phyloP scores from a whole-genome alignment of 805 yeast species.

The Metschnikowia arizonensis region DNA sequence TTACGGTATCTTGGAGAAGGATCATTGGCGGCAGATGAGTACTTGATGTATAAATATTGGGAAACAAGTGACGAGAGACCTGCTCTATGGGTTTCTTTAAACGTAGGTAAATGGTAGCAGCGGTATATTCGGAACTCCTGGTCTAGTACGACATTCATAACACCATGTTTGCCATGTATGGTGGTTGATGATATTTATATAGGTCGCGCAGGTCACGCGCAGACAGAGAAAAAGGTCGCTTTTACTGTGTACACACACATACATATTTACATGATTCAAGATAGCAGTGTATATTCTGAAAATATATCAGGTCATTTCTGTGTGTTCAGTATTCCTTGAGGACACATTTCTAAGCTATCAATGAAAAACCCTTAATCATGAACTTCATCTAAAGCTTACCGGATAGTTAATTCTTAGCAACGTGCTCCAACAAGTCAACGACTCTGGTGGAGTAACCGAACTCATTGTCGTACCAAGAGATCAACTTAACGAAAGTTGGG shows the following conservation, averaged over 20 bases:
- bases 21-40: conserved; percentile 9
- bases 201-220: neutral
- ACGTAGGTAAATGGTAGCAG: conserved; percentile 8
- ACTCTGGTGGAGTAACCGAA: conserved; percentile 96
- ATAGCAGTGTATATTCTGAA: neutral
- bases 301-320: neutral
- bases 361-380: neutral
- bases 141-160: conserved; percentile 13
- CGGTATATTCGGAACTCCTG: conserved; percentile 8
- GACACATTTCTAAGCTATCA: conserved; percentile 9
- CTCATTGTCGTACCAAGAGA: conserved; percentile 96
- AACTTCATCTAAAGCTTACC: conserved; percentile 12
- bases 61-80: conserved; percentile 9
- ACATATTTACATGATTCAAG: neutral
- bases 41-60: conserved; percentile 10
- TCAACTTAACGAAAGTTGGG: conserved; percentile 84
- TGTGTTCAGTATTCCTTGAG: neutral
- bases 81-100: conserved; percentile 5
- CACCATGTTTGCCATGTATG: neutral
- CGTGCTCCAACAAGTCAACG: conserved; percentile 80
- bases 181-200: no score
- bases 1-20: conserved; percentile 10
- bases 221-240: no score
- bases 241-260: no score
- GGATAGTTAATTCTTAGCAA: conserved; percentile 47